Evolutionary conservation across 2,329 filamentous ascomycete species (phyloP), one percentile per base, ranked within the genome.

Genomic region (Fusarium penzigii): DNA sequence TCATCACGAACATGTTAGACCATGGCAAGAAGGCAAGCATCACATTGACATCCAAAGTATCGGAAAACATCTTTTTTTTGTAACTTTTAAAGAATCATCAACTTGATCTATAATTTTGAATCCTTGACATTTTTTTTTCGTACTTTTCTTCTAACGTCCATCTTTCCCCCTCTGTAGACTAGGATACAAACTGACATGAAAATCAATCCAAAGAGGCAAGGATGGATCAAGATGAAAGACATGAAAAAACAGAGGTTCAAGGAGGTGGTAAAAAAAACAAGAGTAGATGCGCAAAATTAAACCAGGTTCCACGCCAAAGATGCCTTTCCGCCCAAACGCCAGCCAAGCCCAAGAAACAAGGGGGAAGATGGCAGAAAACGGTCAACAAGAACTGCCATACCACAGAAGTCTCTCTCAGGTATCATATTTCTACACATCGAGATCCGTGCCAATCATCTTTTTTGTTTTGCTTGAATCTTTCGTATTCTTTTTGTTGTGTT

Each of bases 241-340:
- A 25, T 25, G 20, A 39, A 39, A 39, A 39, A 9, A 13, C 60
- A 58, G 55, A 53, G 55, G 20, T 25, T 25, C 20, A 25, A 25
- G 7, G 20, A 7, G 20, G 7, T 25, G 20, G 20, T 25, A 25
- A 25, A 25, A 25, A 25, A 25, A 25, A 25, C 20, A 25, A 25
- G 20, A 25, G 20, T 25, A 52, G 55, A 58, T 52, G 56, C 44
- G 42, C 58, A 59, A 58, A 66, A 64, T 65, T 62, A 61, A 59
- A 63, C 32, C 32, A 36, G 20, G 32, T 36, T 63, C 59, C 68
- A 64, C 69, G 69, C 69, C 69, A 63, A 62, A 65, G 65, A 65
- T 59, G 57, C 62, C 64, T 48, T 64, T 61, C 58, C 59, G 50
- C 67, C 59, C 58, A 66, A 72, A 72, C 69, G 69, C 69, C 69